Conservation (phyloP, 257 asterid species). For the Salvia rosmarinus region DNA sequence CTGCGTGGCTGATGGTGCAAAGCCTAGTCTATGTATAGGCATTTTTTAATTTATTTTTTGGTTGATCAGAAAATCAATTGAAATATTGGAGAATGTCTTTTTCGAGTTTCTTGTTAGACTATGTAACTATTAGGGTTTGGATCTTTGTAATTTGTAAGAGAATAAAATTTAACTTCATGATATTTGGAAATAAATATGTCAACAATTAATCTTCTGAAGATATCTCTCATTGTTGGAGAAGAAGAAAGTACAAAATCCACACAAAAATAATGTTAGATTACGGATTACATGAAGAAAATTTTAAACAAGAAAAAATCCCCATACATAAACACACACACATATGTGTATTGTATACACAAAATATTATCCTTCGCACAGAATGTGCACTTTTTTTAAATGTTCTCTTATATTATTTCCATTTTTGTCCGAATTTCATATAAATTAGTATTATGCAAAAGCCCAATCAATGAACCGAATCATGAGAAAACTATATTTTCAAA, state of each 20-base stretch:
- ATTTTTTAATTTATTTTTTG: neutral
- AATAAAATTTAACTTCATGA: neutral
- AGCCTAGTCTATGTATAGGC: neutral
- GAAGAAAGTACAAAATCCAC: no score
- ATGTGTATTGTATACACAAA: no score
- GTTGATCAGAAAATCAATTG: neutral
- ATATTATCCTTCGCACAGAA: no score
- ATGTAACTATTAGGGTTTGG: neutral
- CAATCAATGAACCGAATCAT: no score
- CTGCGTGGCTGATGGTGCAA: slow-evolving; percentile 6
- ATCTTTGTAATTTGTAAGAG: neutral
- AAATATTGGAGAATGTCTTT: neutral
- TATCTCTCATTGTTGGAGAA: no score
- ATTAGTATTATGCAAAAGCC: no score
- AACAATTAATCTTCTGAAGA: no score
- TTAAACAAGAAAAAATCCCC: neutral
- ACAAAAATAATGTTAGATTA: neutral
- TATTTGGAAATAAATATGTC: neutral
- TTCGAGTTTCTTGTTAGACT: neutral
- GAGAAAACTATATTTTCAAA: no score
- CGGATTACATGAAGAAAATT: neutral
- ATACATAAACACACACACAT: no score
- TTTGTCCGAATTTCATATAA: no score
- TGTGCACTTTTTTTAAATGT: no score
- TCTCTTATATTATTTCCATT: no score